Evolutionary conservation across 805 yeast genomes (phyloP).

Genomic region (Candida incommunis): DNA sequence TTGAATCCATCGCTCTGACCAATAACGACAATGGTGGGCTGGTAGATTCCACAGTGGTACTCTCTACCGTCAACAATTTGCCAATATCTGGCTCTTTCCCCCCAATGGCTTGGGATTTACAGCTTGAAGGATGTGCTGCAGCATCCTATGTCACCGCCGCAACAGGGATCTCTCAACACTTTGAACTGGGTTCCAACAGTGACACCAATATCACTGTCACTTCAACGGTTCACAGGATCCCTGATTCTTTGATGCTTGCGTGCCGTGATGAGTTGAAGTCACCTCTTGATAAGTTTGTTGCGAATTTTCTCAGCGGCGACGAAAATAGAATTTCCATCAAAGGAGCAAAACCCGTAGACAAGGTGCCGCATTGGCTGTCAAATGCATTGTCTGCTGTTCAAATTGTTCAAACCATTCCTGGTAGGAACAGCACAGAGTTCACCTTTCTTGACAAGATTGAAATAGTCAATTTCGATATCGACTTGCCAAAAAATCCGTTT

Average conservation of each 20-base stretch:
- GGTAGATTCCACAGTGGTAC: constrained; percentile 2
- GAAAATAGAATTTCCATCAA: constrained; percentile 9
- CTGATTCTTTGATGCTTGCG: constrained; percentile 10
- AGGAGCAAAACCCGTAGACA: constrained; percentile 8
- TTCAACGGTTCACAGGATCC: constrained; percentile 9
- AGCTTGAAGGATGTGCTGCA: constrained; percentile 16
- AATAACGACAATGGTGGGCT: constrained; percentile 3
- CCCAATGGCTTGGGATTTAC: constrained; percentile 14
- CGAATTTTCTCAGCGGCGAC: constrained; percentile 15
- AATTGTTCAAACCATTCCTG: constrained; percentile 10
- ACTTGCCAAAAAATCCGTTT: constrained; percentile 7
- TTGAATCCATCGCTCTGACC: constrained; percentile 1
- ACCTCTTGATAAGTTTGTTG: constrained; percentile 16
- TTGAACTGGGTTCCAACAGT: constrained; percentile 4
- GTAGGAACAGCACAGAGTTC: constrained; percentile 12
- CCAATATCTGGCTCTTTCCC: constrained; percentile 14
- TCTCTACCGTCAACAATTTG: constrained; percentile 5
- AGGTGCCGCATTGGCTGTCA: constrained; percentile 10
- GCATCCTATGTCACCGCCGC: neutral
- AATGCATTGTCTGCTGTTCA: constrained; percentile 6
- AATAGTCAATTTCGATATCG: constrained; percentile 13
- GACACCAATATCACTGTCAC: constrained; percentile 8
- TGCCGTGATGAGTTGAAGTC: constrained; percentile 13
- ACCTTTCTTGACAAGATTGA: constrained; percentile 16
- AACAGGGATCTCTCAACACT: neutral